Evolutionary conservation across 306 rosid genomes (phyloP), one percentile per base, ranked within the genome.

Genomic region (Bauhinia variegata): DNA sequence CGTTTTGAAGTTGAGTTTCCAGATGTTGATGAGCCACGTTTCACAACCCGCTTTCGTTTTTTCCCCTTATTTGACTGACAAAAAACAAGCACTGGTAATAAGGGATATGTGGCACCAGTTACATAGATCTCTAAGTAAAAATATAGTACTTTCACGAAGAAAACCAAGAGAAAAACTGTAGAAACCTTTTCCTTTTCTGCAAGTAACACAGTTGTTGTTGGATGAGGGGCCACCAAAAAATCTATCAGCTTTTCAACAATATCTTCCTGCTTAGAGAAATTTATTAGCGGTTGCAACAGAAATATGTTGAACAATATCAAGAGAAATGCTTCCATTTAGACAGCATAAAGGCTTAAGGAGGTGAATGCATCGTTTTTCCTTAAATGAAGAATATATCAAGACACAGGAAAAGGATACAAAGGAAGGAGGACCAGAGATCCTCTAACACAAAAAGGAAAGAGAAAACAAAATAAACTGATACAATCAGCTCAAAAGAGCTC

Each of bases 141-240:
- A 67, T 50, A 12, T 11, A 60, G 43, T 53, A 74, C 42, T 9
- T 28, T 38, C 55, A 32, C 6, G 30, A 15, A 15, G 58, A 67
- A 62, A 67, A 52, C 28, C 1, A 1, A 11, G 30, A 14, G 63
- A 55, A 11, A 30, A 53, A 30, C 53, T 18, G 39, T 61, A 31
- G 38, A 48, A 61, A 93, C 99, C 96, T 80, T 82, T 43, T 88
- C 99, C 71, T 83, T 86, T 60, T 90, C 99, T 9, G 91, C 86
- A 44, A 90, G 92, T 39, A 83, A 81, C 63, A 77, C 85, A 43
- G 88, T 47, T 52, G 90, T 78, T 12, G 91, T 90, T 37, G 97
- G 83, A 41, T 84, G 91, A 80, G 99, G 99, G 37, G 95, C 84
- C 77, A 80, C 76, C 85, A 93, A 83, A 77, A 90, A 93, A 54